phyloP scores from a whole-genome alignment of 768 basidiomycete species.

The Polyporus arcularius region DNA sequence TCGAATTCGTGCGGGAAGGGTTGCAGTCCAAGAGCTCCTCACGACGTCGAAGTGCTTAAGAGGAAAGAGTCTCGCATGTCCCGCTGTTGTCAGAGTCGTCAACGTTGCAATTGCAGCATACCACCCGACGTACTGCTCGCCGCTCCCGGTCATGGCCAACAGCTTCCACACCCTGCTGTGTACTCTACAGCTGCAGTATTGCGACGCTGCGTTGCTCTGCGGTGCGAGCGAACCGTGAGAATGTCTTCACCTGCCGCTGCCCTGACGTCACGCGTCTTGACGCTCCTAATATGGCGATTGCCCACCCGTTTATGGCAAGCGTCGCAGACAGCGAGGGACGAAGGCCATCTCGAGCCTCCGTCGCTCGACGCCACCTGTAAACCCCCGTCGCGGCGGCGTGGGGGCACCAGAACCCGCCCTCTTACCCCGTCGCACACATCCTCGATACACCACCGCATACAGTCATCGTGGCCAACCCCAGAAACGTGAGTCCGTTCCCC shows the following conservation, averaged over 20 bases:
- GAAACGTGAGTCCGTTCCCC: slow-evolving; percentile 14
- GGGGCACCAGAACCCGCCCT: neutral
- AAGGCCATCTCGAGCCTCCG: neutral
- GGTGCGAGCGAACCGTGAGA: neutral
- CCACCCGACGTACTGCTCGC: no score
- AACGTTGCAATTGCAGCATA: no score
- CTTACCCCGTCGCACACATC: neutral
- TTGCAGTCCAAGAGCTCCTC: neutral
- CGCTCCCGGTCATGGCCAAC: no score
- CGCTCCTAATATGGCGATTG: neutral
- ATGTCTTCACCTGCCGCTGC: neutral
- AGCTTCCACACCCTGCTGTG: no score
- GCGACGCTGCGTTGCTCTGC: no score
- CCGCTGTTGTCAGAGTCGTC: neutral
- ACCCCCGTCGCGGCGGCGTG: neutral
- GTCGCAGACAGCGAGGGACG: neutral
- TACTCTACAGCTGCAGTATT: no score
- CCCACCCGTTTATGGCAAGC: slow-evolving; percentile 2
- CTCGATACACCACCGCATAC: neutral
- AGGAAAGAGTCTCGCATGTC: neutral
- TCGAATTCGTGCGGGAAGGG: no score
- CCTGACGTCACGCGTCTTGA: slow-evolving; percentile 14
- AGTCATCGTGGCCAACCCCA: slow-evolving; percentile 17
- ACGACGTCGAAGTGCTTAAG: neutral
- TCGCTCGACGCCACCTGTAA: neutral